A percentile compares a stretch with the other conserved stretches of the same genome.
Evolutionary conservation across 805 yeast species (phyloP).

Genomic region (Pichia phayaonensis): DNA sequence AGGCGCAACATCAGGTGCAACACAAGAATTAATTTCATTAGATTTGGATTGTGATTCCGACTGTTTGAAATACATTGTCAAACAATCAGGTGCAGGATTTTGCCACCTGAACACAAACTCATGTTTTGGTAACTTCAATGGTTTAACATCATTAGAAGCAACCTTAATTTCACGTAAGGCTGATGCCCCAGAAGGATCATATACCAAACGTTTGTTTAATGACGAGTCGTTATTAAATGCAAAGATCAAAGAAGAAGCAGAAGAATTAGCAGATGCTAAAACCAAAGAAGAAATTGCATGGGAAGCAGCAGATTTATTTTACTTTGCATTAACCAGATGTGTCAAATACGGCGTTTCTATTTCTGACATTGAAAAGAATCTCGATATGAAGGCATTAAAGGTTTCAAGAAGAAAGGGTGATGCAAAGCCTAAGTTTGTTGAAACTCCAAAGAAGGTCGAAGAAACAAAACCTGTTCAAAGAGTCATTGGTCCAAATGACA

Average conservation of each 20-base stretch:
- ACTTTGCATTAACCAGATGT: slow-evolving; percentile 48
- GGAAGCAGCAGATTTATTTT: slow-evolving; percentile 91
- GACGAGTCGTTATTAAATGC: slow-evolving; percentile 74
- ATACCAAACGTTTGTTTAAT: slow-evolving; percentile 78
- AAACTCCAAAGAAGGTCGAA: slow-evolving; percentile 10
- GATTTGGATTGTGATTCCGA: slow-evolving; percentile 90
- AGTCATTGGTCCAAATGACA: slow-evolving; percentile 26
- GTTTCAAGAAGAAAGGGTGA: slow-evolving; percentile 93
- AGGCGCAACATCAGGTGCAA: slow-evolving; percentile 95
- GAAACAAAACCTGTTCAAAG: slow-evolving; percentile 14
- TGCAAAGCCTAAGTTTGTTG: slow-evolving; percentile 75
- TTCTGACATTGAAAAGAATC: slow-evolving; percentile 74
- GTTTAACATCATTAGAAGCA: slow-evolving; percentile 60
- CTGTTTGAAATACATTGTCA: slow-evolving; percentile 78
- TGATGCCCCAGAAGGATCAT: slow-evolving; percentile 87
- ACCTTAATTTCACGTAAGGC: slow-evolving; percentile 54
- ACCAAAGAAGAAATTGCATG: slow-evolving; percentile 66
- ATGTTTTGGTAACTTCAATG: slow-evolving; percentile 70
- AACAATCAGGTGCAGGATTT: slow-evolving; percentile 81
- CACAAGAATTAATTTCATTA: slow-evolving; percentile 63
- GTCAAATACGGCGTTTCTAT: slow-evolving; percentile 69
- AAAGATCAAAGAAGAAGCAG: slow-evolving; percentile 92
- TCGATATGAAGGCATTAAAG: slow-evolving; percentile 76
- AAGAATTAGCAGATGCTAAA: slow-evolving; percentile 84
- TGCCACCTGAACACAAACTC: slow-evolving; percentile 80